Conservation (phyloP, 2,329 filamentous ascomycete genomes). For the Fusarium luffae region DNA sequence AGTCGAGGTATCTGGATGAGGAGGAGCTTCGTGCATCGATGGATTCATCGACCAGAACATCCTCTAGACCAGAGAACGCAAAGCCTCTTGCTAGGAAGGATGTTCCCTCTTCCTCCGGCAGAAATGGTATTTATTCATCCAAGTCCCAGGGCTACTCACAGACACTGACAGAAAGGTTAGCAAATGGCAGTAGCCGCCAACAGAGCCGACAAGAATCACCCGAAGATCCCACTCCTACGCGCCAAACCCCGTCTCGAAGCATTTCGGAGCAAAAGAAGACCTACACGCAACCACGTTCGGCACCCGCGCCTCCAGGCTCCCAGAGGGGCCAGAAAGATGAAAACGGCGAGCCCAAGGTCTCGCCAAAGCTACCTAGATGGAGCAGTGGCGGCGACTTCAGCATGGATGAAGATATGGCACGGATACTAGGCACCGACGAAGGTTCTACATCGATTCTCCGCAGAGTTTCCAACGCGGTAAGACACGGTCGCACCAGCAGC, state of each 20-base stretch:
- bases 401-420: constrained; percentile 94
- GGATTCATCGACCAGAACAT: constrained; percentile 54
- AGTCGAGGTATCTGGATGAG: constrained; percentile 67
- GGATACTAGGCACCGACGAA: constrained; percentile 84
- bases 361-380: constrained; percentile 77
- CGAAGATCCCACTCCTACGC: constrained; percentile 40
- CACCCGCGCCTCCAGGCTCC: constrained; percentile 61
- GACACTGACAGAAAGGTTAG: constrained; percentile 35
- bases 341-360: constrained; percentile 60
- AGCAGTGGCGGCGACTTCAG: constrained; percentile 88
- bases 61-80: constrained; percentile 53
- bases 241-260: constrained; percentile 40
- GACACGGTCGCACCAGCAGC: constrained; percentile 90
- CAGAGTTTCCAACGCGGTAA: constrained; percentile 91
- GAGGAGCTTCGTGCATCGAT: constrained; percentile 59
- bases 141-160: background rate
- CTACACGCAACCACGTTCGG: constrained; percentile 68
- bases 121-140: constrained; percentile 55
- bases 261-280: constrained; percentile 46
- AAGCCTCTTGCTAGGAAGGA: constrained; percentile 75
- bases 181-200: constrained; percentile 44
- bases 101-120: constrained; percentile 55
- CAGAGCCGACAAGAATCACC: constrained; percentile 36
- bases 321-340: constrained; percentile 52
- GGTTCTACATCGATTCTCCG: constrained; percentile 83